Evolutionary conservation across 768 basidiomycete genomes (phyloP).

Genomic region (Naganishia antarctica): DNA sequence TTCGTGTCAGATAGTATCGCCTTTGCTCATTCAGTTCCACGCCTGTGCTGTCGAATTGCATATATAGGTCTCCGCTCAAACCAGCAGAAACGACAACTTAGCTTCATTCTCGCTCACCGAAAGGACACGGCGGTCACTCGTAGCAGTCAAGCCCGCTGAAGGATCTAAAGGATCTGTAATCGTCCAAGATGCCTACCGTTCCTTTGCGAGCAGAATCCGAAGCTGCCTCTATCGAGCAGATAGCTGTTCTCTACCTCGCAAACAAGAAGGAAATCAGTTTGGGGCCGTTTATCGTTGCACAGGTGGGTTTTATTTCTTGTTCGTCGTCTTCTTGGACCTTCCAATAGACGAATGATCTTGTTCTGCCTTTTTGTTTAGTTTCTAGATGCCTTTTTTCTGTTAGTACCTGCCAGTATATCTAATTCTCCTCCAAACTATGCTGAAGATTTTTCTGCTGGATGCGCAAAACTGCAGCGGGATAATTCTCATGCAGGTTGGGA

Average conservation of each 20-base stretch:
- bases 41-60: too few relatives aligned
- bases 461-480: slow-evolving; percentile 2
- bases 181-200: neutral
- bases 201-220: neutral
- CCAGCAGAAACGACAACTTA: too few relatives aligned
- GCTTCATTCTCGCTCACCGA: too few relatives aligned
- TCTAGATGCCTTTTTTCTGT: slow-evolving; percentile 22
- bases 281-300: slow-evolving; percentile 22
- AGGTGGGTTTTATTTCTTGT: slow-evolving; percentile 13
- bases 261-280: slow-evolving; percentile 15
- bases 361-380: slow-evolving; percentile 1
- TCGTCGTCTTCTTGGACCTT: neutral
- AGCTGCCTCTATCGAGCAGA: neutral
- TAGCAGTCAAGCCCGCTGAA: too few relatives aligned
- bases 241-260: slow-evolving; percentile 3
- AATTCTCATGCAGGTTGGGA: slow-evolving; percentile 20
- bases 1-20: too few relatives aligned
- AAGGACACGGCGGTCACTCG: too few relatives aligned
- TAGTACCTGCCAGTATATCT: too few relatives aligned
- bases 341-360: neutral
- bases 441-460: too few relatives aligned
- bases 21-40: too few relatives aligned
- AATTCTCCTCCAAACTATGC: neutral
- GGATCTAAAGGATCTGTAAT: too few relatives aligned
- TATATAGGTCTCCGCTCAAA: too few relatives aligned